Evolutionary conservation across 192 early-diverging fungal species (phyloP).

Genomic region (Backusella westeae): DNA sequence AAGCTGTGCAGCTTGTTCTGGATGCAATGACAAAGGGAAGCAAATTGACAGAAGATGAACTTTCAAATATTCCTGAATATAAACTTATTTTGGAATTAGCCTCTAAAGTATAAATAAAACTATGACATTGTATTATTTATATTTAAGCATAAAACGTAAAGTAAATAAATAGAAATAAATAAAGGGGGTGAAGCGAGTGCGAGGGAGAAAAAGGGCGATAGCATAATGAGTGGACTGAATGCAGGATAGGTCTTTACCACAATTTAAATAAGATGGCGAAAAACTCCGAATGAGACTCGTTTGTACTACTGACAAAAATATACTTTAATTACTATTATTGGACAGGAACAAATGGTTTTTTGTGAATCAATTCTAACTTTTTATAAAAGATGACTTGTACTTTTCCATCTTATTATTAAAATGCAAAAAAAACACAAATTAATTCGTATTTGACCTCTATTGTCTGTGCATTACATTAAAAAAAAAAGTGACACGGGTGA

Average conservation of each 20-base stretch:
- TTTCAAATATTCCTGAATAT: constrained; percentile 27
- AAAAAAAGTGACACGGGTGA: not conserved
- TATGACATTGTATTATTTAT: not conserved
- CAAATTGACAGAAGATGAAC: constrained; percentile 22
- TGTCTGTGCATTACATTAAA: constrained; percentile 7
- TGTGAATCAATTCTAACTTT: not conserved
- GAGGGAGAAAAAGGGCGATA: not conserved
- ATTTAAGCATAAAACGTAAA: not conserved
- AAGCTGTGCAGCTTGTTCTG: constrained; percentile 41
- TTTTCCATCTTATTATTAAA: not conserved
- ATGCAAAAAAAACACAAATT: not conserved
- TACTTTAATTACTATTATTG: not conserved
- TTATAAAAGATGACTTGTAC: not conserved
- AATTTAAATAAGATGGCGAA: not conserved
- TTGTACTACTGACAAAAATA: constrained; percentile 1
- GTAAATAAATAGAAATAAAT: not conserved
- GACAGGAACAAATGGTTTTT: not conserved
- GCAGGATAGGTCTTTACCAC: not conserved
- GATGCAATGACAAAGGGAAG: constrained; percentile 26
- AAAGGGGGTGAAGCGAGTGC: not conserved
- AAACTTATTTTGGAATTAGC: constrained; percentile 27
- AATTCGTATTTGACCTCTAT: not conserved
- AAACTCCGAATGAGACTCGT: not conserved
- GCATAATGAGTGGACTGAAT: not conserved
- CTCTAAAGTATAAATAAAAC: constrained; percentile 1